These are phyloP conservation scores for Aspergillus melleus DNA, from an alignment of 2,329 filamentous ascomycete species.

Conservation along the genomic window DNA sequence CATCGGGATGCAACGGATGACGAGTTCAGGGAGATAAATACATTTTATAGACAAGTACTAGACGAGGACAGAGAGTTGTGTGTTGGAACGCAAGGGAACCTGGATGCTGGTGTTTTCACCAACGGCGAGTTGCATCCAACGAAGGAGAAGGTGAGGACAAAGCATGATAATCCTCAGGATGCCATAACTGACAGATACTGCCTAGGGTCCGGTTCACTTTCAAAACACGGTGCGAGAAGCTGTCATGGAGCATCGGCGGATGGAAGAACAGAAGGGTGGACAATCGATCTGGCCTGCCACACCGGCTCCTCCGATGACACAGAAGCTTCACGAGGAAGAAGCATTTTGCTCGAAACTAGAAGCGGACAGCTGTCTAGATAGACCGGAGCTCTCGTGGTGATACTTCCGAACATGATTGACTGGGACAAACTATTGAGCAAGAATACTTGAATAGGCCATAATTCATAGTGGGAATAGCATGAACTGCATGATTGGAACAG, in stretches of 20 bases:
- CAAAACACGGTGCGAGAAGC: conserved; percentile 52
- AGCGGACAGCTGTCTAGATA: too few species aligned
- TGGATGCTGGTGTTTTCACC: conserved; percentile 61
- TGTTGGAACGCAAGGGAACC: conserved; percentile 59
- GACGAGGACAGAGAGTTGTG: conserved; percentile 64
- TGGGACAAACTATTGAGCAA: too few species aligned
- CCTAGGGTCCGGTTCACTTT: conserved; percentile 50
- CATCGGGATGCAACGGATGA: conserved; percentile 59
- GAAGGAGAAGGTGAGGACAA: conserved; percentile 52
- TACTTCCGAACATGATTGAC: too few species aligned
- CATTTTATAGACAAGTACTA: conserved; percentile 64
- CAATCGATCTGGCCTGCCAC: conserved; percentile 51
- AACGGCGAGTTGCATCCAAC: conserved; percentile 63
- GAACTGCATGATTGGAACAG: too few species aligned
- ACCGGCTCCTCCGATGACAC: neutral
- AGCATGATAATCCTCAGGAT: neutral
- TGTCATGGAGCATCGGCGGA: conserved; percentile 47
- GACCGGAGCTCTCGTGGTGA: too few species aligned
- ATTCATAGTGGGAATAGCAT: too few species aligned
- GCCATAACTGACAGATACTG: neutral
- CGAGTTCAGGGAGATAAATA: conserved; percentile 56
- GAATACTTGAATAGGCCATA: too few species aligned
- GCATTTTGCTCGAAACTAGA: neutral
- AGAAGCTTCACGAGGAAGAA: neutral
- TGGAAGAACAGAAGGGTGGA: conserved; percentile 44